Evolutionary conservation across 2,329 filamentous ascomycete genomes (phyloP), one percentile per base, ranked within the genome.

Genomic region (Graphiopsis chlorocephala): DNA sequence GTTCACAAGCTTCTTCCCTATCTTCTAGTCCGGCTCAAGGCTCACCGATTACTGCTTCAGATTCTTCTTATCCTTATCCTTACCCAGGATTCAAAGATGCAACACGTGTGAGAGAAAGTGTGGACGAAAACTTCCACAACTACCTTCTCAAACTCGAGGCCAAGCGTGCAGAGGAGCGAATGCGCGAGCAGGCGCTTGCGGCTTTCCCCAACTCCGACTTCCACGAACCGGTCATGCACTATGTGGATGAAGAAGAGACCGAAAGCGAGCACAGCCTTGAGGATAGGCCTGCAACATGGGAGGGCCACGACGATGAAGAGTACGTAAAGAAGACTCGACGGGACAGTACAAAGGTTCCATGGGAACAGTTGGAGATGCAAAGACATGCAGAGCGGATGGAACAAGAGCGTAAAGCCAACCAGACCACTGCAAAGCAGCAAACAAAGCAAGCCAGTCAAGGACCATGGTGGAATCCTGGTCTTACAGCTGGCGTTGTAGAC

Each of bases 331-430:
- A 70, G 28, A 55, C 65, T 25, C 75, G 85, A 65, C 83, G 86
- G 47, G 86, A 88, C 72, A 87, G 86, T 55, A 88, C 86, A 2
- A 82, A 87, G 70, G 84, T 86, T 4, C 80, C 85, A 64, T 94
- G 90, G 88, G 92, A 92, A 74, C 83, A 95, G 72, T 85, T 88
- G 71, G 89, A 92, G 71, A 91, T 95, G 90, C 90, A 91, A 70
- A 85, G 88, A 70, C 90, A 94, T 76, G 90, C 88, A 60, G 86
- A 91, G 70, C 82, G 88, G 70, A 76, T 88, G 57, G 83, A 87
- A 67, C 78, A 83, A 69, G 82, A 82, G 63, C 78, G 79, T 65
- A 77, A 79, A 71, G 75, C 78, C 64, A 78, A 79, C 69, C 68
- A 78, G 67, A 75, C 71, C 10, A 75, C 74, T n/a, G 65, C 71